Conservation (phyloP, 768 basidiomycete species). For the Cystofilobasidium macerans region DNA sequence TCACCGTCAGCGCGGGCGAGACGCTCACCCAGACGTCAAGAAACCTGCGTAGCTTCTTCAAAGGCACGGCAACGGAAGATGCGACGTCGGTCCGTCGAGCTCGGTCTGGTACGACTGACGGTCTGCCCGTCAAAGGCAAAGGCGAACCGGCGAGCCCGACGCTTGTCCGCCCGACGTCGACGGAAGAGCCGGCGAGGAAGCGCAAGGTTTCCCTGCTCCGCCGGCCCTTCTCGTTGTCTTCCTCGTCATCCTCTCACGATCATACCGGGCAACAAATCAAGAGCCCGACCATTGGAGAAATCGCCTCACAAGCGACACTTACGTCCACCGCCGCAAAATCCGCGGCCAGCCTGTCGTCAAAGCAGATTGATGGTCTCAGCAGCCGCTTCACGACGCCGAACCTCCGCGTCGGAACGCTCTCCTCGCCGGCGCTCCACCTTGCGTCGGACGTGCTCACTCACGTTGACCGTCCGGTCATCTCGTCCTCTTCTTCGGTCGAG, state of each 20-base stretch:
- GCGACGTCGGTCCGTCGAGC: not conserved
- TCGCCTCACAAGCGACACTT: no score
- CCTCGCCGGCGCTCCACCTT: slow-evolving; percentile 60
- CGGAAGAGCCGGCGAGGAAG: not conserved
- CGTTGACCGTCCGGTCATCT: not conserved
- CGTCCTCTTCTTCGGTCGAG: slow-evolving; percentile 5
- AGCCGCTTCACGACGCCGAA: not conserved
- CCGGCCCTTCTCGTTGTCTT: not conserved
- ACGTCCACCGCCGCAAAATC: no score
- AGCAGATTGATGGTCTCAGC: no score
- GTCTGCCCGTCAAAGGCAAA: not conserved
- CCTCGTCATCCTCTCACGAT: not conserved
- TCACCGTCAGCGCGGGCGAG: not conserved
- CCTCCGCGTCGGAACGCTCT: slow-evolving; percentile 49
- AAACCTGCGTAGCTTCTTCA: slow-evolving; percentile 5
- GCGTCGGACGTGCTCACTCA: slow-evolving; percentile 42
- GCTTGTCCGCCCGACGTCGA: not conserved
- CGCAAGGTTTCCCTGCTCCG: not conserved
- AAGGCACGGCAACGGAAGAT: not conserved
- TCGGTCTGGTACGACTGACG: not conserved
- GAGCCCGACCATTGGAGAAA: not conserved
- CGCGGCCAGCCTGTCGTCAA: no score
- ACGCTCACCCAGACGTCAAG: not conserved
- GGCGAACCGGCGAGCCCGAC: not conserved
- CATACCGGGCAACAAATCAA: not conserved